Base-by-base conservation (phyloP, 257 asterid species). In the Phtheirospermum japonicum region DNA sequence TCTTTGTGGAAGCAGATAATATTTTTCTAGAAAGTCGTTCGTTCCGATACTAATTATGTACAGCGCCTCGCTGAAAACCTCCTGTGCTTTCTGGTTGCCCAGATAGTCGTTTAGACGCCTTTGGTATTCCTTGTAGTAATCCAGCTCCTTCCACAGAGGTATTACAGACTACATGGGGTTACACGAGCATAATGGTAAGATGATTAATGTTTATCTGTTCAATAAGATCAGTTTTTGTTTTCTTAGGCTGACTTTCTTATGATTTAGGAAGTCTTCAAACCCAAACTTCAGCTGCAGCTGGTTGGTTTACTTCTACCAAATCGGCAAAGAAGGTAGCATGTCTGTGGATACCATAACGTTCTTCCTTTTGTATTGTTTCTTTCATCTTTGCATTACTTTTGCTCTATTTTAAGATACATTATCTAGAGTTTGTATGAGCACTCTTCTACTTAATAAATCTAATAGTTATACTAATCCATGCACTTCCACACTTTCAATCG, bases 241-340 rank as follows among this genome's bases (percentile, higher is more conserved):
- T 61, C 46, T 37, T 20, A 40, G 49, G 54, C 74, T 77, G 75
- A 79, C 65, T 66, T 73, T 61, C 23, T 61, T 64, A 40, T 66
- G 56, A 58, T 69, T 64, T 80, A 86, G 97, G 87, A 50, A 75
- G 61, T 74, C 58, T 84, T 65, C 76, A 66, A 66, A 68, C 70
- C 79, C 88, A 81, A 68, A 66, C 85, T 71, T 82, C 97, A 61
- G 84, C 91, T 63, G 73, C 99, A 65, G 88, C 91, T 76, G 59
- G 79, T 75, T 93, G 99, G 99, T 93, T 93, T 87, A 59, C 95
- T 60, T 89, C 97, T 37, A 39, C 94, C 31, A 87, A 82, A 78
- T 86, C 99, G 59, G 89, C 90, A 39, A 93, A 85, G 76, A 89
- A 89, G 97, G 99, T 89, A 56, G 36, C 49, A 19, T 57, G 36